Base-by-base conservation (phyloP, 352 stramenopile species). In the Globisporangium emineosum region DNA sequence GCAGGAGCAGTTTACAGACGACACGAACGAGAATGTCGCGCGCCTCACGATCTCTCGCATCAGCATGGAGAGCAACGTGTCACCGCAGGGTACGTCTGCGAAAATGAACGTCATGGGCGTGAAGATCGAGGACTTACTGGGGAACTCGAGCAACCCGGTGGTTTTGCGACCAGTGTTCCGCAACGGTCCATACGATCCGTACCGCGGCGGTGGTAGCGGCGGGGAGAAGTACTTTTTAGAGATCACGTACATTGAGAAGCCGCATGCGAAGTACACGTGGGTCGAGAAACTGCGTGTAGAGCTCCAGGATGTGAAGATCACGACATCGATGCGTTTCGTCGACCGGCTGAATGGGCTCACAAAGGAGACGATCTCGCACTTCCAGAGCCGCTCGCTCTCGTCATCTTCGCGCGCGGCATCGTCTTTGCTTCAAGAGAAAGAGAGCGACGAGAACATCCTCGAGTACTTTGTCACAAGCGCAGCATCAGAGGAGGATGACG, bases 241-340 rank as follows among this genome's bases (percentile, higher is more conserved):
- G 37, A 42, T 92, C 53, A 74, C 73, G 19, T 94, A 92, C 71
- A 57, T 88, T 3, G 82, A 89, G 55, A 78, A 82, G n/a, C 70
- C 77, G 21, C 83, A 94, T 56, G 53, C 77, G 3, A 92, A 90
- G 58, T 91, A 91, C 67, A 77, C 68, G 23, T 91, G 73, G 69
- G 72, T 94, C 21, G 86, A 94, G 50, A 71, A 74, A 37, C 53
- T 90, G 1, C 75, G 67, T 9, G 67, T 90, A 1, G 72, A 89
- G 57, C 51, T 90, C 32, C 83, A 92, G 63, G 82, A 92, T 42
- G 67, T 91, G 21, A 86, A 85, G 45, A 35, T 93, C 3, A 74
- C 82, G 57, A 93, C 86, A 8, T 90, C 86, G 1, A 93, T 93
- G 86, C 76, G 72, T 27, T 94, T 94, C 58, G 76, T 94, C 9